Base-by-base conservation (phyloP, 805 yeast genomes). In the Lipomyces spencermartinsiae region DNA sequence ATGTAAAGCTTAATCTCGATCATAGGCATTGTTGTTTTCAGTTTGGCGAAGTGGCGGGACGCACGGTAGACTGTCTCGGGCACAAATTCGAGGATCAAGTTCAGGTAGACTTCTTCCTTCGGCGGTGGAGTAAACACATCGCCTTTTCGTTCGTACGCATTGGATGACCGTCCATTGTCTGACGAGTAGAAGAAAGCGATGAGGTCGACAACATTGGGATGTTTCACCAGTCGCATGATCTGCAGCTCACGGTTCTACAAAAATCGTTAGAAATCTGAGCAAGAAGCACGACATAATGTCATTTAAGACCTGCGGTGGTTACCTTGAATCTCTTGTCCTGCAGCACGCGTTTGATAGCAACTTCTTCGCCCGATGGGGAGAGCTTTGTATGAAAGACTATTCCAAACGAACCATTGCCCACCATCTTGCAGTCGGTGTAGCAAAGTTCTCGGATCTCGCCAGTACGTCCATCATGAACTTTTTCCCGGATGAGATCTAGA, bases 331-430 rank as follows among this genome's bases (percentile, higher is more conserved):
- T 83, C 76, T 89, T 91, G 80, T 95, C 99, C 78, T 95, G 98
- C 33, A 94, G 83, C n/a, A 95, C 99, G 74, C 97, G 86, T 80
- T 95, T 95, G 77, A 95, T 92, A 61, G 99, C 99, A 22, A 94
- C 96, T 55, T 87, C 85, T 74, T 89, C 91, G 68, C 90, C 87
- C 29, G 90, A 84, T 19, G 94, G 93, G 69, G 86, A 76, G 53
- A 95, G 82, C 67, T 86, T 87, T 6, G 97, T 92, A 73, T 92
- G 95, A 77, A 92, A 93, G n/a, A 95, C 99, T 43, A 93, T 93
- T 1, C 99, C 99, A 81, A 95, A 95, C n/a, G 98, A 93, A 10
- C 99, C 99, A 79, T 92, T 96, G n/a, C 99, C 99, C 55, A 94
- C 95, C 84, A 93, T 93, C 73, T 91, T 90, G 54, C 91, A 86